A percentile compares a stretch with the other conserved stretches of the same genome.
Evolutionary conservation across 768 basidiomycete genomes (phyloP).

Genomic region (Auriscalpium microsporum): DNA sequence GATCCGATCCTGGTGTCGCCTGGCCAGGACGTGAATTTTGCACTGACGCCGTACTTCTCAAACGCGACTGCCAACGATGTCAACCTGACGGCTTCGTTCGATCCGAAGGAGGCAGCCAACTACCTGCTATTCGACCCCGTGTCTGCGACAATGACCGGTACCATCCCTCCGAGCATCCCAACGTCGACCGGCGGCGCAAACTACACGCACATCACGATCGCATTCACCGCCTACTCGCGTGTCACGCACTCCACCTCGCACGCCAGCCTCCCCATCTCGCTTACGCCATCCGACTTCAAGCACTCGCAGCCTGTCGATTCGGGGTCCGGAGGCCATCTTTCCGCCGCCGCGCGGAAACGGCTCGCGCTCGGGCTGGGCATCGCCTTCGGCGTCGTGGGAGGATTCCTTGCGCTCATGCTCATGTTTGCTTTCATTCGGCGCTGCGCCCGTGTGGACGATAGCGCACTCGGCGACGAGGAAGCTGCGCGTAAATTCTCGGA

Average conservation of each 20-base stretch:
- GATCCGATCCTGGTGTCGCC: slow-evolving; percentile 48
- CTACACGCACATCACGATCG: slow-evolving; percentile 36
- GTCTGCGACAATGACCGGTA: slow-evolving; percentile 44
- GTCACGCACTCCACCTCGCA: slow-evolving; percentile 67
- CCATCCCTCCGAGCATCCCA: slow-evolving; percentile 38
- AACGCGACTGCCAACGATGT: slow-evolving; percentile 37
- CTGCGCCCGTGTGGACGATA: slow-evolving; percentile 50
- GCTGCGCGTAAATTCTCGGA: slow-evolving; percentile 50
- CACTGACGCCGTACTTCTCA: slow-evolving; percentile 48
- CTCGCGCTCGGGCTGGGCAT: slow-evolving; percentile 53
- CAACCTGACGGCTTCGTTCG: slow-evolving; percentile 46
- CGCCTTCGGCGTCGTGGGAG: slow-evolving; percentile 55
- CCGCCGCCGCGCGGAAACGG: slow-evolving; percentile 35
- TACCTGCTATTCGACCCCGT: slow-evolving; percentile 47
- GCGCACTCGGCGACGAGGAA: slow-evolving; percentile 52
- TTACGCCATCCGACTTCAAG: slow-evolving; percentile 31
- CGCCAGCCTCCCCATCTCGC: slow-evolving; percentile 43
- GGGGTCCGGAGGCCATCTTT: slow-evolving; percentile 23
- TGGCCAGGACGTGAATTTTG: slow-evolving; percentile 43
- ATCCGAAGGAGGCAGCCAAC: slow-evolving; percentile 38
- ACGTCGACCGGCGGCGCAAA: slow-evolving; percentile 7
- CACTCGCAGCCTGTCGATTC: slow-evolving; percentile 25
- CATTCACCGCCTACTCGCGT: slow-evolving; percentile 61
- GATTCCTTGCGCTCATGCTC: slow-evolving; percentile 43
- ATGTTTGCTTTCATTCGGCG: slow-evolving; percentile 48